Base-by-base conservation (phyloP, 495 filamentous ascomycete species). In the Hyaloscypha variabilis region DNA sequence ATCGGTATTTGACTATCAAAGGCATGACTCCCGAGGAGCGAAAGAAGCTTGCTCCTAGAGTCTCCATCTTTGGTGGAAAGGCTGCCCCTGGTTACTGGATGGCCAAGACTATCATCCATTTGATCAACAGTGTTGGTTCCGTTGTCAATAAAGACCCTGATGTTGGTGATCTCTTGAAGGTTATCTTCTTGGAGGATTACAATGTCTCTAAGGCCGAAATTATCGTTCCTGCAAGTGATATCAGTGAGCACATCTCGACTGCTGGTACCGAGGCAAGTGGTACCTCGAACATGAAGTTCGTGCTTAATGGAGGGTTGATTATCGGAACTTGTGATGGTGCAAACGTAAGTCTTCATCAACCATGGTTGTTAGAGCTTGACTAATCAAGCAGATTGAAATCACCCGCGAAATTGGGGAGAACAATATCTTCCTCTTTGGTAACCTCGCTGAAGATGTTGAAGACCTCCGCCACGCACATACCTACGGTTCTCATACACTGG, bases 61-160 rank as follows among this genome's bases (percentile, higher is more conserved):
- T 97, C 19, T 96, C 92, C 31, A 96, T 99, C 78, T 97, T 99
- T 74, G 95, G 96, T 68, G 95, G 95, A 63, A 99, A 99, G 78
- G 95, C 95, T 23, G 95, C 95, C 0, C 95, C 95, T 2, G 95
- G 95, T 3, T 99, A 99, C 80, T 99, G 96, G 96, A 99, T 99
- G 95, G 95, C 95, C 23, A 99, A 99, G 85, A 94, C 94, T 8
- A 91, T 99, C 67, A 99, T 99, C 65, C 93, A 97, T 74, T 85
- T 99, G 57, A 90, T 99, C 80, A 97, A 96, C 81, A 89, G 85
- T 65, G 96, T 98, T 49, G 93, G 92, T 6, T 77, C 85, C n/a
- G 90, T 97, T 2, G 89, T 99, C 67, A 99, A 99, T 78, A 89
- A 88, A 10, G 95, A 99, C 72, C 79, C 86, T 39, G 95, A 98